Evolutionary conservation across 352 stramenopile genomes (phyloP).

Genomic region (Phytophthora fragariaefolia): DNA sequence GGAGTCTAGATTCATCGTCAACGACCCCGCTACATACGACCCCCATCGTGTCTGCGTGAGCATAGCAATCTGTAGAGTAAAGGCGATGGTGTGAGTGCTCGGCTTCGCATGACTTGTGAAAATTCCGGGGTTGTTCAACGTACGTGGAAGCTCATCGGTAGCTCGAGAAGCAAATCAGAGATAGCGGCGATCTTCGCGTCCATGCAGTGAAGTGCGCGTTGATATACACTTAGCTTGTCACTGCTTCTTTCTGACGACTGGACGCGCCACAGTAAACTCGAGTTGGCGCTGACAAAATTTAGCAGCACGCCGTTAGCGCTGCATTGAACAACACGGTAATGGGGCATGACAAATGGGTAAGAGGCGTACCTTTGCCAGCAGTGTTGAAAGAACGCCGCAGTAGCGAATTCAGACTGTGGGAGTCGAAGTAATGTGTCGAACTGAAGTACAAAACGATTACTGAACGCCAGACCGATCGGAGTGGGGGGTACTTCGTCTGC

Average conservation of each 20-base stretch:
- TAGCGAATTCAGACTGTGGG: slow-evolving; percentile 39
- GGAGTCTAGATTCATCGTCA: slow-evolving; percentile 46
- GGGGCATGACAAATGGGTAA: background rate
- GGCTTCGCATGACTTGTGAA: background rate
- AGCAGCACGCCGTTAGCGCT: background rate
- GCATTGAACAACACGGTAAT: background rate
- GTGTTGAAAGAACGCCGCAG: slow-evolving; percentile 52
- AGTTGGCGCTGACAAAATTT: slow-evolving; percentile 8
- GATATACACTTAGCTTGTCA: slow-evolving; percentile 45
- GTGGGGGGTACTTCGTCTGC: slow-evolving; percentile 12
- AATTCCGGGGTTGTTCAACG: slow-evolving; percentile 11
- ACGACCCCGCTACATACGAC: slow-evolving; percentile 49
- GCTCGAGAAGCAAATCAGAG: slow-evolving; percentile 60
- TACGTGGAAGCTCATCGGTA: slow-evolving; percentile 69
- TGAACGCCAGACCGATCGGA: slow-evolving; percentile 42
- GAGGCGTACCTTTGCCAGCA: slow-evolving; percentile 59
- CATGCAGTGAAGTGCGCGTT: slow-evolving; percentile 40
- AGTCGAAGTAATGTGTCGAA: slow-evolving; percentile 58
- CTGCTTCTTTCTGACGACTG: slow-evolving; percentile 11
- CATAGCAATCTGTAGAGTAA: slow-evolving; percentile 50
- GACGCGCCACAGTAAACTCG: slow-evolving; percentile 19
- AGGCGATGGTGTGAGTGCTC: background rate
- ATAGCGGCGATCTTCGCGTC: slow-evolving; percentile 44
- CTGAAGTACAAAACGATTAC: slow-evolving; percentile 53
- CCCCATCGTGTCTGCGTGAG: slow-evolving; percentile 75